Base-by-base conservation (phyloP, 1,284 basidiomycete genomes). In the Rhodotorula sp. region DNA sequence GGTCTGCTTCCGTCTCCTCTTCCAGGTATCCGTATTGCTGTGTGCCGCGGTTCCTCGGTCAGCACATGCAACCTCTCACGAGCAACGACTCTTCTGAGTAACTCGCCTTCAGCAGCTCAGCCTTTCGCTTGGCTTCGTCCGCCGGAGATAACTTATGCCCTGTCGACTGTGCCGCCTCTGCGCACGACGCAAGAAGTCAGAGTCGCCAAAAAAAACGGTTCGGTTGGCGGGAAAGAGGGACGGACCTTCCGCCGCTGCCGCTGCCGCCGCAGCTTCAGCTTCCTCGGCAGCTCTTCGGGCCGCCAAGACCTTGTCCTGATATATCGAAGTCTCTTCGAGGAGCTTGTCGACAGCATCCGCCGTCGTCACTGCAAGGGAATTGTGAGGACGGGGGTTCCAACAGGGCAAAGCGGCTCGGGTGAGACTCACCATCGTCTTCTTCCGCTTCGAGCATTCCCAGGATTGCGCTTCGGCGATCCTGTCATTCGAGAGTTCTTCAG, bases 391-490 rank as follows among this genome's bases (percentile, higher is more conserved):
- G 16, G 34, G 20, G 49, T 7, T 51, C 49, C 7, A 18, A 26
- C 26, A 18, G 39, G 49, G 64, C 26, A 21, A 31, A 58, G 47
- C 7, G 58, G 31, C 31, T n/a, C 26, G 47, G 12, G 26, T 34
- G 16, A 23, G 16, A 60, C 72, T 31, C 16, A 72, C 75, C 70
- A 47, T 74, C 75, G 1, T 65, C 66, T 51, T 76, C 74, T 34
- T 76, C 75, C 10, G 58, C 29, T 46, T 76, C 75, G 20, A 76
- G 61, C 62, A 72, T 52, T 15, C 75, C 72, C 6, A 74, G 46
- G 58, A 76, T 72, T 8, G 75, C 75, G 47, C 66, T 69, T 48
- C 67, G 72, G 21, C 73, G 69, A 60, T 76, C 75, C 75, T 76
- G 59, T 49, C 12, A 12, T 8, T 15, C 3, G 48, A 1, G 6